Conservation (phyloP, 345 rosid genomes). For the Citrus medica region DNA sequence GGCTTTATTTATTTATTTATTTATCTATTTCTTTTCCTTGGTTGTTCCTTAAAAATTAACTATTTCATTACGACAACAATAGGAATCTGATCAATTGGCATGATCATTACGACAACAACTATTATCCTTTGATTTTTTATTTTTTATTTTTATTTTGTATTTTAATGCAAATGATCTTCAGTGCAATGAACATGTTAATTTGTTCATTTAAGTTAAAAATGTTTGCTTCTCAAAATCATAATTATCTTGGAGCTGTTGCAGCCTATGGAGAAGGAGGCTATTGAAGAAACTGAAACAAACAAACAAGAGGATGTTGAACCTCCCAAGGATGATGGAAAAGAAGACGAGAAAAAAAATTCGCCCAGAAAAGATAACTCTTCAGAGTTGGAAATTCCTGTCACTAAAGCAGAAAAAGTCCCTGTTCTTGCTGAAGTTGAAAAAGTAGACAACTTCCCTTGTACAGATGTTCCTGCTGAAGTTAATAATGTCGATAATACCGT, state of each 20-base stretch:
- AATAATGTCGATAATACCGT: background rate
- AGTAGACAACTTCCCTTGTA: background rate
- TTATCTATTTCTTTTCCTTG: too few relatives aligned
- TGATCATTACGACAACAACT: background rate
- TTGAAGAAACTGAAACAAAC: slow-evolving; percentile 15
- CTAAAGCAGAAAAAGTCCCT: slow-evolving; percentile 9
- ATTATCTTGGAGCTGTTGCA: slow-evolving; percentile 7
- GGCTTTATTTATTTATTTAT: too few relatives aligned
- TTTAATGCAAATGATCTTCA: background rate
- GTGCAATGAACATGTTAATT: background rate
- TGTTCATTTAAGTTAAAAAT: background rate
- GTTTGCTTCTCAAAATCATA: background rate
- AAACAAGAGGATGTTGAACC: slow-evolving; percentile 16
- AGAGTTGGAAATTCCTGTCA: background rate
- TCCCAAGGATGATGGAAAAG: slow-evolving; percentile 5
- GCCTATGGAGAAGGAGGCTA: slow-evolving; percentile 22
- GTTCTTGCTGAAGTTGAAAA: background rate
- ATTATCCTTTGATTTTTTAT: too few relatives aligned
- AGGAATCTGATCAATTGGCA: background rate
- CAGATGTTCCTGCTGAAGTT: background rate
- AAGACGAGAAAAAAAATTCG: slow-evolving; percentile 8
- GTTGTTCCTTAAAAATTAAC: background rate
- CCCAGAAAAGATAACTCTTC: slow-evolving; percentile 1
- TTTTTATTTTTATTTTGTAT: background rate
- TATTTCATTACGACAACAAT: background rate